phyloP scores from a whole-genome alignment of 345 rosid species.

The Eucalyptus guilfoylei region DNA sequence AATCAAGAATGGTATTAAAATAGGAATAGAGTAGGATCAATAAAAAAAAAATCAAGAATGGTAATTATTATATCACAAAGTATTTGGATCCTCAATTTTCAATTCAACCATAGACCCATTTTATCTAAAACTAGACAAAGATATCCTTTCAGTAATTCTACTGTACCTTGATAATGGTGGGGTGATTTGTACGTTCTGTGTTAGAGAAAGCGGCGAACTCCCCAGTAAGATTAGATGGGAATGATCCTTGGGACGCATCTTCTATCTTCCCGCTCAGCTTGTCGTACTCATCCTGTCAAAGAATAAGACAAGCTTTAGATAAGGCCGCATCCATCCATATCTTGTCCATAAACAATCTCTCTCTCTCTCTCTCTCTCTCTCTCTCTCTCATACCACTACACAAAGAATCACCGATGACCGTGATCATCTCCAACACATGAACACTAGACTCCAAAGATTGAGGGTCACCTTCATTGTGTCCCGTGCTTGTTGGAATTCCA shows the following conservation, averaged over 20 bases:
- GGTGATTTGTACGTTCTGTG: slow-evolving; percentile 24
- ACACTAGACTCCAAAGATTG: background rate
- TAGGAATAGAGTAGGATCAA: rapidly evolving
- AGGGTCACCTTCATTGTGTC: slow-evolving; percentile 26
- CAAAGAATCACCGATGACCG: background rate
- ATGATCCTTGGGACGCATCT: slow-evolving; percentile 3
- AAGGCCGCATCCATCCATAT: background rate
- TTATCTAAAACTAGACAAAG: background rate
- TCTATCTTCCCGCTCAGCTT: slow-evolving; percentile 24
- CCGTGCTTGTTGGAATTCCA: slow-evolving; percentile 39
- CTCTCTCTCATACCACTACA: background rate
- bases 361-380: background rate
- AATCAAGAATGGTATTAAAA: rapidly evolving
- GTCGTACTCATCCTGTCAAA: slow-evolving; percentile 34
- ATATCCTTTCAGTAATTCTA: background rate
- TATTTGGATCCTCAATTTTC: background rate
- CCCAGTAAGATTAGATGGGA: background rate
- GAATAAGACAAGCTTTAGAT: background rate
- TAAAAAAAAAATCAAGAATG: too few species aligned
- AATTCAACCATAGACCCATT: background rate
- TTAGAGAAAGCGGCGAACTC: slow-evolving; percentile 33
- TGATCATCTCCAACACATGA: background rate
- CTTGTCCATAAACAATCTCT: background rate
- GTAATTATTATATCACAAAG: too few species aligned
- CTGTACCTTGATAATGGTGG: slow-evolving; percentile 41